Conservation (phyloP, 495 filamentous ascomycete genomes). For the Ascobolus immersus region DNA sequence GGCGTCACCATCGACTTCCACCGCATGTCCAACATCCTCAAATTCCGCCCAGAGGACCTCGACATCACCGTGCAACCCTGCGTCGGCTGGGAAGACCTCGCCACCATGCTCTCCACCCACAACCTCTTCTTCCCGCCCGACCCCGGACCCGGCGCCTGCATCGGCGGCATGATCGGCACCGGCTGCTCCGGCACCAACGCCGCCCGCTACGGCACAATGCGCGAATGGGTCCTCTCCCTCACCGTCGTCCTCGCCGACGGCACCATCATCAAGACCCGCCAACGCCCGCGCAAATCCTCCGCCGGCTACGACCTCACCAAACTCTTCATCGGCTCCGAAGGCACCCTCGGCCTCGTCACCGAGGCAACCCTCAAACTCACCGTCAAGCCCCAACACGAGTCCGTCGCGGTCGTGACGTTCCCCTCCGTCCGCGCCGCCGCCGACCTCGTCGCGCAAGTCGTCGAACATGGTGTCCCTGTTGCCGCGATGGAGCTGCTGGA, state of each 20-base stretch:
- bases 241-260: conserved; percentile 61
- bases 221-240: conserved; percentile 62
- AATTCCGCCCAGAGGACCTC: conserved; percentile 65
- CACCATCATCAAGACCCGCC: conserved; percentile 49
- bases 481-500: conserved; percentile 68
- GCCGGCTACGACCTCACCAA: conserved; percentile 60
- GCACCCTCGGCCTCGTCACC: conserved; percentile 52
- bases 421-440: conserved; percentile 48
- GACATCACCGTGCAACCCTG: conserved; percentile 77
- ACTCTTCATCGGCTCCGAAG: conserved; percentile 53
- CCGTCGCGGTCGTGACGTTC: conserved; percentile 54
- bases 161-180: conserved; percentile 43
- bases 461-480: conserved; percentile 46
- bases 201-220: conserved; percentile 63
- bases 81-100: conserved; percentile 77
- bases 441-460: conserved; percentile 38
- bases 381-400: conserved; percentile 42
- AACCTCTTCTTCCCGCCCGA: conserved; percentile 81
- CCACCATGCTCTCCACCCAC: conserved; percentile 44
- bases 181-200: conserved; percentile 63
- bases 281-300: conserved; percentile 49
- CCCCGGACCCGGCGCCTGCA: conserved; percentile 33
- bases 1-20: conserved; percentile 77
- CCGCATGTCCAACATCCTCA: conserved; percentile 57
- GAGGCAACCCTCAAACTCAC: conserved; percentile 53